Evolutionary conservation across 768 basidiomycete species (phyloP), one percentile per base, ranked within the genome.

Genomic region (Pseudohyphozyma bogoriensis): DNA sequence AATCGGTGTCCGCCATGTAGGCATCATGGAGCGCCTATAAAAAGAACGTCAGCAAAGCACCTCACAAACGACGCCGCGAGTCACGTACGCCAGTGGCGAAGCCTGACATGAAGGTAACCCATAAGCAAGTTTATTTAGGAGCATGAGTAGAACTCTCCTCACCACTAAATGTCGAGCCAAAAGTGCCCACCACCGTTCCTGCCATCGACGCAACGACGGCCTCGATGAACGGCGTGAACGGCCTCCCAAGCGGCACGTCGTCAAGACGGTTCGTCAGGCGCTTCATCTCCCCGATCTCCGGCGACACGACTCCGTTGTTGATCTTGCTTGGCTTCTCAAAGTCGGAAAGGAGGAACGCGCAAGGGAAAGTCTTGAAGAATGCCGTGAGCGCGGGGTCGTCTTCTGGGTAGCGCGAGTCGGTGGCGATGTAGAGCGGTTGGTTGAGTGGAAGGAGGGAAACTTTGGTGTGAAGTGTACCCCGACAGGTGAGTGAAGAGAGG

Each of bases 181-280:
- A 12, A n/a, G 68, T 69, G 1, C 68, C 68, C n/a, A 61, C 62
- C 15, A 51, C 51, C 18, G 32, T 29, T 6, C 24, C 36, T 1
- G 44, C 68, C 46, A 58, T 67, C 24, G 80, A 79, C 16, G 81
- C 79, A 24, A 90, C 79, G 73, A 85, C 75, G 9, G 83, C 85
- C 69, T 88, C 86, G 49, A 88, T 67, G 64, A 87, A 80, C 2
- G 85, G 84, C 20, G 79, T 62, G 12, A 85, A 64, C 56, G 81
- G 79, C 15, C 64, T 62, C 15, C 69, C 76, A 64, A 86, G 70
- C 36, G 47, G 63, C 20, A 80, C 69, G 1, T 78, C 79, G 61
- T 84, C 83, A 52, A 78, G 69, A 13, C 67, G 74, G 61, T 79
- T 83, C 29, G 66, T 71, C 54, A 81, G 51, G 15, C 57, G 59